Base-by-base conservation (phyloP, 345 rosid genomes). In the Atalantia buxifolia region DNA sequence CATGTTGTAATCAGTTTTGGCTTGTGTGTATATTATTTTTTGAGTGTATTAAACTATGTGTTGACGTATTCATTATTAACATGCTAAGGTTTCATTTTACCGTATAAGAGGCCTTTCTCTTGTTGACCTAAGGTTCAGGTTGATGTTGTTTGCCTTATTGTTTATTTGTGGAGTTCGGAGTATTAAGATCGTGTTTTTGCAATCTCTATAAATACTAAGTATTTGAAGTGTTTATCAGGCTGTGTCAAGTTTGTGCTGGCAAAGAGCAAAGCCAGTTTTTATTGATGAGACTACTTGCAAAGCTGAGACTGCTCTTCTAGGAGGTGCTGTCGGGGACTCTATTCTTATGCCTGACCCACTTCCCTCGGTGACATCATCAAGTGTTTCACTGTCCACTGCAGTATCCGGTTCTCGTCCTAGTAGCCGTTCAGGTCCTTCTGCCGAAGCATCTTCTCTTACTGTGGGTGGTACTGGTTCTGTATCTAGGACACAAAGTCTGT, bases 301-400 rank as follows among this genome's bases (percentile, higher is more conserved):
- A 61, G 84, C 92, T 50, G 99, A 94, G 88, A 90, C 88, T 84
- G 98, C 93, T 88, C 97, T 96, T 85, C 79, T 96, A 77, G 99
- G 99, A 79, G 93, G 91, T 76, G 82, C 93, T 69, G 88, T 84
- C 81, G 98, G 93, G 76, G 99, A 92, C 82, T 97, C 97, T 69
- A 87, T 90, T 85, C 90, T 94, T 81, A 94, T 94, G 94, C 99
- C 99, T 16, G 99, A 97, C 63, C 98, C 98, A 12, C 95, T 96
- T 84, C 97, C 97, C 63, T 92, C 94, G 21, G 72, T 86, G 79
- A 73, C 94, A 86, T 82, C 94, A 60, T 80, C 92, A 31, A 81
- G 83, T 78, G 83, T 84, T 82, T 74, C 94, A 77, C 84, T 83
- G 31, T 78, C 97, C 48, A 81, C 93, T 38, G 68, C 88, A 25